Base-by-base conservation (phyloP, 768 basidiomycete genomes). In the Amanita pseudoporphyria region DNA sequence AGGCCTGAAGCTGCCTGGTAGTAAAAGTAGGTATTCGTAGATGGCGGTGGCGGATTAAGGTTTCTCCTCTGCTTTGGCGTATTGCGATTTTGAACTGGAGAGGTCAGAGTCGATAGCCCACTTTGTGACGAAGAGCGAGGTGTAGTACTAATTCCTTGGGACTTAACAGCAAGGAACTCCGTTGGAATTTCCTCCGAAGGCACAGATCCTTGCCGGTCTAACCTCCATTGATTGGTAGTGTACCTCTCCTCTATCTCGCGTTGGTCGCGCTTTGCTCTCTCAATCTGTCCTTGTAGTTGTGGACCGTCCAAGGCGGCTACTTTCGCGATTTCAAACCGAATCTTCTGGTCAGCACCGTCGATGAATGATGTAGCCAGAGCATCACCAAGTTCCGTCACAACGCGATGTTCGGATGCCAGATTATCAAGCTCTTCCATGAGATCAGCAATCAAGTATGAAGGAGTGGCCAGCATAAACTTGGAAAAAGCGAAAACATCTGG, bases 401-500 rank as follows among this genome's bases (percentile, higher is more conserved):
- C 67, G 21, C 78, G 74, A 39, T 83, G 78, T 65, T 98, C 95
- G 0, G 70, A 57, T 2, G 71, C 76, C 2, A 99, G 73, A 50
- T 87, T 82, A 30, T 78, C 77, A 24, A 92, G 65, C 52, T 99
- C 87, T 39, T 65, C 70, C 2, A 77, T 73, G 10, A 98, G 77
- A 60, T 90, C 84, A 14, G 74, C 62, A 36, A 86, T 73, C 51
- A 98, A 76, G 63, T 94, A 88, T 1, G 78, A 72, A 1, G 95
- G 91, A 0, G 93, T 91, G 16, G 91, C 92, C 21, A 98, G 81
- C 93, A 98, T 96, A 70, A 98, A 96, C 60, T 90, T 92, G 16
- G 93, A 77, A 63, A 86, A 96, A 33, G 70, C 68, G 54, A 82
- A 81, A 35, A 96, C 87, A 59, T 97, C 92, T 0, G 94, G 96